Evolutionary conservation across 306 rosid species (phyloP), one percentile per base, ranked within the genome.

Genomic region (Acacia acuminata): DNA sequence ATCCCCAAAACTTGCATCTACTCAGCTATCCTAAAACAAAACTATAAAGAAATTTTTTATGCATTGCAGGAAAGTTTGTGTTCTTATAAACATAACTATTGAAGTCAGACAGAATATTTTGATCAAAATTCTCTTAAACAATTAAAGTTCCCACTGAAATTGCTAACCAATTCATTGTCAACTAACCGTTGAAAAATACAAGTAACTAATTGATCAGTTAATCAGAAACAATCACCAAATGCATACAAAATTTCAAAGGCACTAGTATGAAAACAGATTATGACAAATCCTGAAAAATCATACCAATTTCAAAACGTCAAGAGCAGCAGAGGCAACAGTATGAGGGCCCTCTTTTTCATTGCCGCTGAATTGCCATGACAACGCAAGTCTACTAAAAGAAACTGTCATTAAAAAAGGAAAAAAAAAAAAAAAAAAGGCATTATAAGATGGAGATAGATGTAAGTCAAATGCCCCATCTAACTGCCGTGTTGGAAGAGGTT

Each of bases 361-460:
- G 89, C 87, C 43, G 98, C 80, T 75, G 98, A 96, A 90, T 93
- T 97, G 14, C 97, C 99, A 79, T 96, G 99, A 86, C 99, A 96
- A 36, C 94, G 94, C 73, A 96, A 80, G 85, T 93, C 97, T 43
- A 93, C 98, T 69, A 93, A 84, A 79, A 96, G 98, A 90, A 96
- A 93, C 99, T 93, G 84, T 66, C 80, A 53, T 68, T 30, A 45
- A 61, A 24, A 27, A 82, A 40, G 80, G 38, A 85, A 78, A 65
- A 48, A 27, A 82, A 40, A 82, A 43, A 85, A 78, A 65, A 48
- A 65, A 38, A 81, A 0, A 36, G 8, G 68, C 32, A 84, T 38
- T 40, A 58, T 42, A 83, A 71, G 83, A 83, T 80, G 81, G 60
- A 38, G 45, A 77, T 63, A 64, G 74, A 72, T 47, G 47, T 69